Evolutionary conservation across 2,329 filamentous ascomycete genomes (phyloP), one percentile per base, ranked within the genome.

Genomic region (Ophiocordyceps australis): DNA sequence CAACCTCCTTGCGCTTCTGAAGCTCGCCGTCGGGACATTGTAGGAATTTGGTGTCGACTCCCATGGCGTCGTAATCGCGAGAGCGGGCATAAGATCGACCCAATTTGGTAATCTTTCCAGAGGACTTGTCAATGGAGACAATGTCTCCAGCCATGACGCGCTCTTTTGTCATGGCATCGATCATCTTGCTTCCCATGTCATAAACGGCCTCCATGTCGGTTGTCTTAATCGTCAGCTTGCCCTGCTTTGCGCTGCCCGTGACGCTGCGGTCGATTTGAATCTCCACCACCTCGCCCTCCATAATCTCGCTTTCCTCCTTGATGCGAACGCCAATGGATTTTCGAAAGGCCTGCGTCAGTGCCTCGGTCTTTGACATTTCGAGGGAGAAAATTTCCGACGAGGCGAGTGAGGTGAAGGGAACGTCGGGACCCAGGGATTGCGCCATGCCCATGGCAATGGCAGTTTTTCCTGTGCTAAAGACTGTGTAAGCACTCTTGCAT

Each of bases 171-270:
- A 98, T 94, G 36, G 83, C 83, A 47, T 98, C 89, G 38, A 98
- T 98, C 89, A 98, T 95, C 58, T 95, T 95, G 38, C 79, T 86
- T 36, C 89, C 89, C 85, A 98, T 94, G 45, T 98, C 89, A 57
- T 95, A 98, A 37, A 98, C 80, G 9, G 89, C 93, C 55, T 98
- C 89, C 89, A 98, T 98, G 51, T 98, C 89, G 30, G 86, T 95
- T 9, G 89, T 98, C 59, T 98, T 98, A 59, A 98, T 93, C 13
- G 89, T 98, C 36, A 98, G 74, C 56, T 98, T 98, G 44, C 89
- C 89, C 62, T 94, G 86, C 63, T 95, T 98, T 44, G 89, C 91
- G 38, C 79, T 81, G 25, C 89, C 89, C 10, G 89, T 95, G 28
- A 98, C 82, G 42, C 85, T 94, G 38, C 89, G 72, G 52, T 98